phyloP scores from a whole-genome alignment of 2,329 filamentous ascomycete genomes.

The Colletotrichum horii region DNA sequence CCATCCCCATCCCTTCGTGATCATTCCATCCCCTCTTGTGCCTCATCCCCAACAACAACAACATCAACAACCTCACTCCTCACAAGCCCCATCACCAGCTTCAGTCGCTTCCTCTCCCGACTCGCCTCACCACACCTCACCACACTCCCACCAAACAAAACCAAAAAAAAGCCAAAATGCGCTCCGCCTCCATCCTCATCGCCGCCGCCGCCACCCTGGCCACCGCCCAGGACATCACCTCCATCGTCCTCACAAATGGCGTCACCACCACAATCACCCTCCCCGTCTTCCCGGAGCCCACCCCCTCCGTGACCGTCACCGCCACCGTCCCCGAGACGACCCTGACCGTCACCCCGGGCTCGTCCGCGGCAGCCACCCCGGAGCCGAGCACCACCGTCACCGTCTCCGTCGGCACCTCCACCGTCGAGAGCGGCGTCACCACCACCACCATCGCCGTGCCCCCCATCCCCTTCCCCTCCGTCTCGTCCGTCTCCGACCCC shows the following conservation, averaged over 20 bases:
- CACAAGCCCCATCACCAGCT: neutral
- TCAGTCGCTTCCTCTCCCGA: neutral
- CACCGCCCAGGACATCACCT: slow-evolving; percentile 24
- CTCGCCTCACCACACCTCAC: neutral
- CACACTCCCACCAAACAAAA: neutral
- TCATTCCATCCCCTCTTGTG: neutral
- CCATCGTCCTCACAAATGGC: slow-evolving; percentile 24
- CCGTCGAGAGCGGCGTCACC: neutral
- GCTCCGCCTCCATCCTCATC: slow-evolving; percentile 25
- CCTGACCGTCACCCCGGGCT: slow-evolving; percentile 2
- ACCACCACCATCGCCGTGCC: slow-evolving; percentile 15
- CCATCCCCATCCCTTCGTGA: neutral
- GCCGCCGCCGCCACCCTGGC: slow-evolving; percentile 21
- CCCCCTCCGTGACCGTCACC: slow-evolving; percentile 3
- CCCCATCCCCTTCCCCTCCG: neutral
- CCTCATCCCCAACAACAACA: neutral
- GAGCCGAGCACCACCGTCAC: neutral
- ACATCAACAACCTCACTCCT: neutral
- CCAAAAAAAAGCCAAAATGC: slow-evolving; percentile 22
- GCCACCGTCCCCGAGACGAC: slow-evolving; percentile 18
- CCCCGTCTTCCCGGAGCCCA: slow-evolving; percentile 24
- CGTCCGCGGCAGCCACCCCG: neutral
- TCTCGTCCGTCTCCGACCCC: neutral
- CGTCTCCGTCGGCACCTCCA: slow-evolving; percentile 11
- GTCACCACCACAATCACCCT: slow-evolving; percentile 24